A percentile compares a stretch with the other conserved stretches of the same genome.
Conservation (phyloP, 805 yeast species). For the Cyberlindnera americana region DNA sequence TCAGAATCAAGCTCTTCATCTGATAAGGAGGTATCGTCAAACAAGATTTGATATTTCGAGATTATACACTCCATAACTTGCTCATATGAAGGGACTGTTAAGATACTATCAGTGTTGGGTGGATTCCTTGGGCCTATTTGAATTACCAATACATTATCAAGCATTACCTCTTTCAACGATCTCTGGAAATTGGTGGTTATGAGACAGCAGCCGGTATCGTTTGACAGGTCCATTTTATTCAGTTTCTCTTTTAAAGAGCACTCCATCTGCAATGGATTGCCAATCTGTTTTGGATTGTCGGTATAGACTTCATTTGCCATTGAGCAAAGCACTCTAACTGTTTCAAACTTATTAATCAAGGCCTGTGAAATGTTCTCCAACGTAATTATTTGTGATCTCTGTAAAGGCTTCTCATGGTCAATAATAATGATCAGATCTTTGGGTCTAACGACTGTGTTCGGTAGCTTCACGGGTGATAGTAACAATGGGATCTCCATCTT, state of each 20-base stretch:
- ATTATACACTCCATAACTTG: constrained; percentile 27
- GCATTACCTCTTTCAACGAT: no score
- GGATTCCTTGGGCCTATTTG: constrained; percentile 8
- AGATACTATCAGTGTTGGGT: neutral
- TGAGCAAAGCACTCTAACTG: constrained; percentile 16
- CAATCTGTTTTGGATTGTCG: constrained; percentile 5
- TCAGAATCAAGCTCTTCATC: constrained; percentile 20
- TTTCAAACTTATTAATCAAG: constrained; percentile 13
- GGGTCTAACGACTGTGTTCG: constrained; percentile 4
- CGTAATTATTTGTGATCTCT: constrained; percentile 3
- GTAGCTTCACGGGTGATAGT: constrained; percentile 20
- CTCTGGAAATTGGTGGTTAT: no score
- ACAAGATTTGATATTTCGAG: constrained; percentile 13
- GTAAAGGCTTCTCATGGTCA: constrained; percentile 18
- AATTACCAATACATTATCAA: constrained; percentile 16
- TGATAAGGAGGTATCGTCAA: constrained; percentile 6
- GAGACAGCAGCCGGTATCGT: no score
- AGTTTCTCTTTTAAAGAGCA: no score
- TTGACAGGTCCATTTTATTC: no score
- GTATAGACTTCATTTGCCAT: constrained; percentile 6
- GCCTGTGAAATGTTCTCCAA: constrained; percentile 25
- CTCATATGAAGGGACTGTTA: constrained; percentile 21
- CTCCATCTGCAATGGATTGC: no score
- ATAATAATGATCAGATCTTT: constrained; percentile 16
- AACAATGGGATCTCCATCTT: constrained; percentile 20